These are phyloP conservation scores for Neurospora sublineolata DNA, from an alignment of 495 filamentous ascomycete genomes.

Conservation along the genomic window DNA sequence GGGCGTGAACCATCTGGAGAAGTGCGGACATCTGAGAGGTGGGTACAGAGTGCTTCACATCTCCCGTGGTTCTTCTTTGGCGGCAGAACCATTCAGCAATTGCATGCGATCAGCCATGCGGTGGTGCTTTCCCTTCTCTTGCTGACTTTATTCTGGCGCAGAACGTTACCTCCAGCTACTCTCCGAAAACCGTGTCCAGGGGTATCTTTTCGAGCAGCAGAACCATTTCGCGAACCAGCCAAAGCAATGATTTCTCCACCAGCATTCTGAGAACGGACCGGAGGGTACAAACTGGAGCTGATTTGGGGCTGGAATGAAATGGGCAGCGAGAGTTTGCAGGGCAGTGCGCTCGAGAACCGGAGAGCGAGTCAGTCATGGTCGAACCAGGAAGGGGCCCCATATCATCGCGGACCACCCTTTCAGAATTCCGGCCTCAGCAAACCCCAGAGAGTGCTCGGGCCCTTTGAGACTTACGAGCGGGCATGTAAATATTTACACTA, in stretches of 20 bases:
- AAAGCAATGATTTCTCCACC: slow-evolving; percentile 5
- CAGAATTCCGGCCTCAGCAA: not conserved
- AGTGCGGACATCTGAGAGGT: slow-evolving; percentile 89
- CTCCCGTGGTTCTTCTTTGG: not conserved
- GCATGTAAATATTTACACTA: not conserved
- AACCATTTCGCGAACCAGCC: slow-evolving; percentile 57
- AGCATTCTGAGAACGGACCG: not conserved
- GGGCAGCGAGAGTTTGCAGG: not conserved
- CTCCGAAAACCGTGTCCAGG: slow-evolving; percentile 70
- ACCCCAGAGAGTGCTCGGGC: not conserved
- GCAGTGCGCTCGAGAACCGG: not conserved
- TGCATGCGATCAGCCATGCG: not conserved
- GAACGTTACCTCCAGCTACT: slow-evolving; percentile 90
- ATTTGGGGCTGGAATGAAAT: not conserved
- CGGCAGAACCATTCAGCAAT: not conserved
- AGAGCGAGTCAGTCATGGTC: not conserved
- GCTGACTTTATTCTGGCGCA: slow-evolving; percentile 23
- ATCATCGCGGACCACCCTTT: not conserved
- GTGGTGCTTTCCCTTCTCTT: not conserved
- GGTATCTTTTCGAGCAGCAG: slow-evolving; percentile 86
- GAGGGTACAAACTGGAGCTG: not conserved
- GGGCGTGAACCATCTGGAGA: slow-evolving; percentile 95
- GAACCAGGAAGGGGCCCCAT: not conserved
- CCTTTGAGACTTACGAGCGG: not conserved
- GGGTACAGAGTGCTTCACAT: slow-evolving; percentile 22